phyloP scores from a whole-genome alignment of 352 stramenopile genomes.

The Phytophthora niederhauseri region DNA sequence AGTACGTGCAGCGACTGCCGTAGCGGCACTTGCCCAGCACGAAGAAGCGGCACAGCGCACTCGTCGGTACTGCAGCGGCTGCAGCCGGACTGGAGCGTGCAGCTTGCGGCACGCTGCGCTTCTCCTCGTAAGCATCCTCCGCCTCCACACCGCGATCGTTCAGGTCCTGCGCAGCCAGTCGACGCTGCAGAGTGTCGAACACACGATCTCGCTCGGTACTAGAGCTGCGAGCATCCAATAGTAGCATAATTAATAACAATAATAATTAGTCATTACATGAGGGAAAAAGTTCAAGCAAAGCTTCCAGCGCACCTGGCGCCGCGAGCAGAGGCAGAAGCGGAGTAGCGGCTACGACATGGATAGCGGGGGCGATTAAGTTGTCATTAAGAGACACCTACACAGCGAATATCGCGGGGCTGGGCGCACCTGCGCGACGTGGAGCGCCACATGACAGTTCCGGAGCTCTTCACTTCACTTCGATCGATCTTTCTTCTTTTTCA shows the following conservation, averaged over 20 bases:
- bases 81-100: neutral
- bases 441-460: conserved; percentile 21
- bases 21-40: conserved; percentile 80
- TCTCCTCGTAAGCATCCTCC: conserved; percentile 26
- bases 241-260: neutral
- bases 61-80: conserved; percentile 23
- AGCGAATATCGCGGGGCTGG: neutral
- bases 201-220: conserved; percentile 15
- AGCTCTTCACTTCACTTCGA: conserved; percentile 30
- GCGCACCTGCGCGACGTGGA: conserved; percentile 29
- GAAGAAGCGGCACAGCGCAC: conserved; percentile 74
- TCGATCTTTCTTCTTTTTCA: conserved; percentile 26
- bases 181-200: conserved; percentile 24
- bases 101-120: conserved; percentile 5
- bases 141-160: conserved; percentile 1
- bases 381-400: neutral
- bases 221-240: neutral
- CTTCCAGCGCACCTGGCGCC: conserved; percentile 21
- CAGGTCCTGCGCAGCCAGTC: conserved; percentile 12
- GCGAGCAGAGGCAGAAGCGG: conserved; percentile 8
- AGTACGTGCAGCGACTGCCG: conserved; percentile 78
- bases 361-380: neutral
- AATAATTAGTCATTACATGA: conserved; percentile 11
- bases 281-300: neutral
- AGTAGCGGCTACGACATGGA: conserved; percentile 13